Base-by-base conservation (phyloP, 148 eudicot species). In the Cornus controversa region DNA sequence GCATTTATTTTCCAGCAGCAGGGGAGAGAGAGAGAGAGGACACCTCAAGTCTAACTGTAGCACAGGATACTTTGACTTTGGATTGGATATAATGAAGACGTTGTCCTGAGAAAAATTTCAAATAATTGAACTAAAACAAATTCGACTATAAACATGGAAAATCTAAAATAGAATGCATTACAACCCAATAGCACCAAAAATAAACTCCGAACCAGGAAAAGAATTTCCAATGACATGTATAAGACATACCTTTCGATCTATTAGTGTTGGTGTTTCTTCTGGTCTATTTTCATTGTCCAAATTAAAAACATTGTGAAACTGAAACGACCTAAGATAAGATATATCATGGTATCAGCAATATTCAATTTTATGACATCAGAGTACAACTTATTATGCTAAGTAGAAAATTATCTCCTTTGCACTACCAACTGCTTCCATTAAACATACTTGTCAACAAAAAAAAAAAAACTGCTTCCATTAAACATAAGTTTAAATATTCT, bases 81-180 rank as follows among this genome's bases (percentile, higher is more conserved):
- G 84, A 88, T 93, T 96, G 79, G 99, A 96, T 84, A 93, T 93
- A 31, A 96, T 96, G 83, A 96, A 96, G 77, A 93, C 97, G 82
- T 96, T 96, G 75, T 96, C 99, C 99, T 96, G 90, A 50, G 31
- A 6, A 83, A 53, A 60, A 22, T 22, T 60, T 60, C 24, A 20
- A 60, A 53, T 67, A 81, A 71, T 72, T 63, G 74, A 72, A 70
- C 67, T 69, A 80, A 65, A 50, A 73, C 25, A 69, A 66, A 13
- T 36, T 13, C 70, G 62, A 15, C 26, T 40, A 65, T 9, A 50
- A 37, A 40, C 20, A 10, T 45, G 15, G 58, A 16, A 3, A 26
- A 42, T 74, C n/a, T 16, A 26, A 50, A 13, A 54, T 8, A 27
- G 66, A 34, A 71, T 65, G 24, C 68, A 71, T 67, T 20, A 16